These are phyloP conservation scores for Phytopythium aichiense DNA, from an alignment of 352 stramenopile species.

Conservation along the genomic window DNA sequence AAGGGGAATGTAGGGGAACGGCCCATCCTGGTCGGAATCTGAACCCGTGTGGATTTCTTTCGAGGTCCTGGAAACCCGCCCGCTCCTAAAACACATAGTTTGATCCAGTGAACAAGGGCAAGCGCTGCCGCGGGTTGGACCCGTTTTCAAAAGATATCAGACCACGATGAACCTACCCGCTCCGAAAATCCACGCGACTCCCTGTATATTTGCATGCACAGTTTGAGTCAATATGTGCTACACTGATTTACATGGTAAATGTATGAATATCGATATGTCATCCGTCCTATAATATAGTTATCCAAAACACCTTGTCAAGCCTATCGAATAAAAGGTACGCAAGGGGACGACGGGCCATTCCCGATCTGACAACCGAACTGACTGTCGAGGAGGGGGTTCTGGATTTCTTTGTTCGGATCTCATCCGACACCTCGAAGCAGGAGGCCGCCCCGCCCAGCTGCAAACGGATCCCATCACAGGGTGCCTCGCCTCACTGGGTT, in stretches of 20 bases:
- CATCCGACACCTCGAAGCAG: neutral
- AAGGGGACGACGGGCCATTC: neutral
- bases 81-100: neutral
- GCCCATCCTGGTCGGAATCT: neutral
- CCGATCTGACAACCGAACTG: conserved; percentile 5
- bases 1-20: neutral
- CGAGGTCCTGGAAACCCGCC: neutral
- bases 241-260: neutral
- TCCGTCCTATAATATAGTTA: neutral
- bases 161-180: conserved; percentile 5
- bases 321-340: neutral
- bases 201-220: neutral
- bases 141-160: conserved; percentile 6
- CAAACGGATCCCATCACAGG: neutral
- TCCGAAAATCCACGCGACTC: neutral
- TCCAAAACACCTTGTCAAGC: neutral
- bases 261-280: neutral
- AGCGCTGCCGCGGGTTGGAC: neutral
- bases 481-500: neutral
- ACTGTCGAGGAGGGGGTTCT: neutral
- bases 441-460: neutral
- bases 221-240: neutral
- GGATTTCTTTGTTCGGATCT: neutral
- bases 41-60: neutral
- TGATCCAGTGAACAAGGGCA: neutral